Percentiles rank a stretch among this genome's conserved stretches.
Conservation (phyloP, 176 grass and related monocot species). For the Melocanna baccifera region DNA sequence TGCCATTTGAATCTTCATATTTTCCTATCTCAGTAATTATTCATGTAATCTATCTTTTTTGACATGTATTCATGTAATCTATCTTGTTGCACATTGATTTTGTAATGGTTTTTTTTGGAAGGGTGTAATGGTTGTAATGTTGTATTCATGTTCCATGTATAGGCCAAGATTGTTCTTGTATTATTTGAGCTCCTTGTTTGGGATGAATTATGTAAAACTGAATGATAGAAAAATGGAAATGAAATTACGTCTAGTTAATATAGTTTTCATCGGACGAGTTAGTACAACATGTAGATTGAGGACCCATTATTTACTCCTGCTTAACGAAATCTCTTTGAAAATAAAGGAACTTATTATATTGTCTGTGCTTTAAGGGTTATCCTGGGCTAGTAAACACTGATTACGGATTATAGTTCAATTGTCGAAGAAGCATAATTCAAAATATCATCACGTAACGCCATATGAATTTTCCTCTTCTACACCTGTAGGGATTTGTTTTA, state of each 20-base stretch:
- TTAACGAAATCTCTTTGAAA: neutral
- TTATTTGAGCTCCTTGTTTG: slow-evolving; percentile 21
- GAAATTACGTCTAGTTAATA: neutral
- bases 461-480: neutral
- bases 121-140: neutral
- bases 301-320: neutral
- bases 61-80: slow-evolving; percentile 1
- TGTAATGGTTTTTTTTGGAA: neutral
- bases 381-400: neutral
- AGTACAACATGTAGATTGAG: neutral
- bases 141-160: slow-evolving; percentile 4
- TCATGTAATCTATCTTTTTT: slow-evolving; percentile 17
- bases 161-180: slow-evolving; percentile 6
- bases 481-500: neutral
- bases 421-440: neutral
- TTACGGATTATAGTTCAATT: neutral
- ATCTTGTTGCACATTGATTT: slow-evolving; percentile 11
- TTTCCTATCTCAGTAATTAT: neutral
- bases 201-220: slow-evolving; percentile 1
- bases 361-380: neutral
- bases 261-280: neutral
- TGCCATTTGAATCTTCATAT: slow-evolving; percentile 4
- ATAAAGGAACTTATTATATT: neutral
- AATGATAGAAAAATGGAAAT: neutral
- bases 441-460: neutral